phyloP scores from a whole-genome alignment of 768 basidiomycete genomes.

The Lentinula sp. region DNA sequence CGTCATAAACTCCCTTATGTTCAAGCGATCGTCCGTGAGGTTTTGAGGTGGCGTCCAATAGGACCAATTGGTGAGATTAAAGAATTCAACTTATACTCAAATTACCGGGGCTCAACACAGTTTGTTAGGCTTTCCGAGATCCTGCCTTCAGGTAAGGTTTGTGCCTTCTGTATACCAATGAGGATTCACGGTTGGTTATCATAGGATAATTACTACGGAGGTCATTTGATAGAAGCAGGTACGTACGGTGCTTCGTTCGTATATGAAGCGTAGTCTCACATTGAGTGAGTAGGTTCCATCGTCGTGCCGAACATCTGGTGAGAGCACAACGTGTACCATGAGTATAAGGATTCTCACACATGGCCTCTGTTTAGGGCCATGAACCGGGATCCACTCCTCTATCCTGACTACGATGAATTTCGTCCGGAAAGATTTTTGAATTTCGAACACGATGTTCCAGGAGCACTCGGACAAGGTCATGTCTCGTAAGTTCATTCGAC shows the following conservation, averaged over 20 bases:
- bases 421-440: constrained; percentile 13
- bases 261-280: constrained; percentile 14
- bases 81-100: background rate
- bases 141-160: background rate
- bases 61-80: constrained; percentile 16
- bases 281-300: constrained; percentile 15
- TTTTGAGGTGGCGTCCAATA: constrained; percentile 14
- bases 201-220: constrained; percentile 15
- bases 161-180: background rate
- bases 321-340: constrained; percentile 1
- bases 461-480: constrained; percentile 19
- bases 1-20: constrained; percentile 18
- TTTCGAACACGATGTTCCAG: constrained; percentile 10
- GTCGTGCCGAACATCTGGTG: constrained; percentile 14
- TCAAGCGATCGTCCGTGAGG: constrained; percentile 18
- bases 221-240: constrained; percentile 15
- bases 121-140: background rate
- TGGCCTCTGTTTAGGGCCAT: constrained; percentile 10
- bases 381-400: constrained; percentile 16
- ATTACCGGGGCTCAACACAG: background rate
- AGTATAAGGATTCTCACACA: background rate
- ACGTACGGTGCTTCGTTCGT: background rate
- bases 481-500: constrained; percentile 16
- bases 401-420: constrained; percentile 16
- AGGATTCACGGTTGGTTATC: background rate